Percentiles rank a stretch among this genome's conserved stretches.
These are phyloP conservation scores for Leccinum subtestaceum DNA, from an alignment of 768 basidiomycete species.

Conservation along the genomic window DNA sequence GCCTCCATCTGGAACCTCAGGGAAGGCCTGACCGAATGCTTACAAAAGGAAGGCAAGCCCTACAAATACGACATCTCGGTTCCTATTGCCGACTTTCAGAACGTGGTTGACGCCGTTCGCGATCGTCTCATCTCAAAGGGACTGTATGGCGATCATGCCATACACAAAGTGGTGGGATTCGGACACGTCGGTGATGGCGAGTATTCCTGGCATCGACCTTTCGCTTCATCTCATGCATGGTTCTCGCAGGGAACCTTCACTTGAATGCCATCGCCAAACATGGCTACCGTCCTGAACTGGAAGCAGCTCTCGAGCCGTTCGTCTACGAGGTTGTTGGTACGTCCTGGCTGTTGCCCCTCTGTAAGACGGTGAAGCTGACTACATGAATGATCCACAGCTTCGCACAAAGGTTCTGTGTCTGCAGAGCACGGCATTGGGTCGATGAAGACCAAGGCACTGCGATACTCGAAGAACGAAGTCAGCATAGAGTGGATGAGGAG, in stretches of 20 bases:
- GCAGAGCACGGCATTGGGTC: conserved; percentile 97
- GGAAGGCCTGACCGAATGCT: conserved; percentile 89
- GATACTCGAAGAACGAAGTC: conserved; percentile 77
- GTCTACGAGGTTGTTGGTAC: conserved; percentile 86
- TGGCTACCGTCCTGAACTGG: conserved; percentile 78
- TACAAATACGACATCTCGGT: conserved; percentile 98
- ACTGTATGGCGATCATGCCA: conserved; percentile 65
- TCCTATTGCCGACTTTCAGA: conserved; percentile 82
- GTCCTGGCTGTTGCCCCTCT: conserved; percentile 19
- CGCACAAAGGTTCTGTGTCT: conserved; percentile 85
- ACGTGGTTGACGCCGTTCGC: conserved; percentile 77
- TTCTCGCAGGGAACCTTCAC: conserved; percentile 78
- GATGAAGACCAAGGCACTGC: conserved; percentile 88
- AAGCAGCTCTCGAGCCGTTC: conserved; percentile 89
- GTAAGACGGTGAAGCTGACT: neutral
- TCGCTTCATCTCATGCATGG: neutral
- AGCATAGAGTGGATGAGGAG: conserved; percentile 88
- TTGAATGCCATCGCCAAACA: conserved; percentile 80
- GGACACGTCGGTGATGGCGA: conserved; percentile 96
- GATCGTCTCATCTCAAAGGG: conserved; percentile 68
- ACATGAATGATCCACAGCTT: conserved; percentile 42
- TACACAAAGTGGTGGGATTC: conserved; percentile 87
- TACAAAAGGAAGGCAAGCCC: conserved; percentile 89
- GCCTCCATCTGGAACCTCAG: conserved; percentile 87
- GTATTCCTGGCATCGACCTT: conserved; percentile 23